These are phyloP conservation scores for Tolypocladium inflatum DNA, from an alignment of 2,329 filamentous ascomycete genomes.

Conservation along the genomic window DNA sequence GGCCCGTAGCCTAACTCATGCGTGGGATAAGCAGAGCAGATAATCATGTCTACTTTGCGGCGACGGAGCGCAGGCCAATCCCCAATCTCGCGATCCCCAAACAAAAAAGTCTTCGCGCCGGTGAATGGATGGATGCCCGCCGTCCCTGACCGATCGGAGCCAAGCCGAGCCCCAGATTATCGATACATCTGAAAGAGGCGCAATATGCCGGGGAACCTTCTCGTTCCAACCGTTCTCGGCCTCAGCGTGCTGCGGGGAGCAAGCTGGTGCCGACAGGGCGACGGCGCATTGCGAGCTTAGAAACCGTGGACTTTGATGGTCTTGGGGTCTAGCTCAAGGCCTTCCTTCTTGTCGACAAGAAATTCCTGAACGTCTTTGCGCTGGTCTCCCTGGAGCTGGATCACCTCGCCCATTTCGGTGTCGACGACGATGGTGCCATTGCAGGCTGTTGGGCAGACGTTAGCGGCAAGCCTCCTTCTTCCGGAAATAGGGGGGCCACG, in stretches of 20 bases:
- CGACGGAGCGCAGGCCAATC: constrained; percentile 3
- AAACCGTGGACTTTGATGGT: constrained; percentile 79
- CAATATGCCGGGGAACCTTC: constrained; percentile 14
- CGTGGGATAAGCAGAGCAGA: constrained; percentile 10
- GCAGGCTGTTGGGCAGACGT: constrained; percentile 55
- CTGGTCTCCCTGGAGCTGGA: constrained; percentile 98
- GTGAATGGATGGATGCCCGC: constrained; percentile 19
- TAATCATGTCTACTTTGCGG: constrained; percentile 1
- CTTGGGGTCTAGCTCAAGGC: constrained; percentile 88
- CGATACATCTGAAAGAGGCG: constrained; percentile 13
- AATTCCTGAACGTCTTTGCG: constrained; percentile 98
- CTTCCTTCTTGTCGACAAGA: constrained; percentile 91
- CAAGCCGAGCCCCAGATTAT: constrained; percentile 20
- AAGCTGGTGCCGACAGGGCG: constrained; percentile 22
- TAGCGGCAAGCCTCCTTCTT: background rate
- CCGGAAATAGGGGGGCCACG: constrained; percentile 16
- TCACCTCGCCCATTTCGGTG: constrained; percentile 96
- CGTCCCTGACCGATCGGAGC: constrained; percentile 14
- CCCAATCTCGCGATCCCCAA: constrained; percentile 3
- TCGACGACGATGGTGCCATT: constrained; percentile 99
- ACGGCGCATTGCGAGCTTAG: constrained; percentile 31
- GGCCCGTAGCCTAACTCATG: constrained; percentile 19
- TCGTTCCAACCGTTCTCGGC: constrained; percentile 19
- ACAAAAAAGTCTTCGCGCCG: constrained; percentile 15
- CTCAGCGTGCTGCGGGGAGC: constrained; percentile 20